phyloP scores from a whole-genome alignment of 2,329 filamentous ascomycete species.

The Ceratocystis colombiana region DNA sequence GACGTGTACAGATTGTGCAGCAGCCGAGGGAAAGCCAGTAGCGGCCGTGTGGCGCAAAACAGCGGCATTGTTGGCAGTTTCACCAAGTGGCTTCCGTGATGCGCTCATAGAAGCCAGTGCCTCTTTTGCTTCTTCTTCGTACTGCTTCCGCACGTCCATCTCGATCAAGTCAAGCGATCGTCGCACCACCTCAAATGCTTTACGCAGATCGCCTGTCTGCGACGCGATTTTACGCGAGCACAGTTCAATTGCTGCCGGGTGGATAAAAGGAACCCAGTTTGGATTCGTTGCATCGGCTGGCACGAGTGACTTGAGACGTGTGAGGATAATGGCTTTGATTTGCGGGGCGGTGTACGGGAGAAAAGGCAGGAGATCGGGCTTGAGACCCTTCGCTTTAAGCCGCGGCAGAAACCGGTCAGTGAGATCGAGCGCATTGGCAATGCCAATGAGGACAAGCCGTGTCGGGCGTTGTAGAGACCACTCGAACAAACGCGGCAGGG shows the following conservation, averaged over 20 bases:
- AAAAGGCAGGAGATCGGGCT: slow-evolving; percentile 81
- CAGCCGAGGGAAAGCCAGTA: slow-evolving; percentile 32
- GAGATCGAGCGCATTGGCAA: slow-evolving; percentile 90
- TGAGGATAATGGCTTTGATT: slow-evolving; percentile 76
- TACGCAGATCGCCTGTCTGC: slow-evolving; percentile 87
- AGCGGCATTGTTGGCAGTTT: slow-evolving; percentile 62
- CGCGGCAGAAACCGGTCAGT: slow-evolving; percentile 91
- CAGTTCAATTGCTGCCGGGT: slow-evolving; percentile 85
- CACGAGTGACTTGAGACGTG: slow-evolving; percentile 66
- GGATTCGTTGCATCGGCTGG: slow-evolving; percentile 44
- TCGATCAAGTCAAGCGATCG: slow-evolving; percentile 84
- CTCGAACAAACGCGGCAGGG: slow-evolving; percentile 89
- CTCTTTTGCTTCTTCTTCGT: slow-evolving; percentile 53
- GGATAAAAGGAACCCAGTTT: slow-evolving; percentile 72
- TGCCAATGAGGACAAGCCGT: slow-evolving; percentile 73
- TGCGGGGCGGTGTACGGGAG: slow-evolving; percentile 82
- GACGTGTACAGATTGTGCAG: slow-evolving; percentile 38
- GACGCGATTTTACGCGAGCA: slow-evolving; percentile 90
- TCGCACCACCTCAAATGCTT: slow-evolving; percentile 88
- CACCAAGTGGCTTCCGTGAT: slow-evolving; percentile 65
- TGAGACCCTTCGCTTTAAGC: slow-evolving; percentile 83
- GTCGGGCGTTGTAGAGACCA: slow-evolving; percentile 82
- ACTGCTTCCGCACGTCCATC: slow-evolving; percentile 65
- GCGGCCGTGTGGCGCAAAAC: slow-evolving; percentile 34
- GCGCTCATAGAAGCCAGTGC: slow-evolving; percentile 52